A percentile compares a stretch with the other conserved stretches of the same genome.
Evolutionary conservation across 148 eudicot species (phyloP).

Genomic region (Oxyria digyna): DNA sequence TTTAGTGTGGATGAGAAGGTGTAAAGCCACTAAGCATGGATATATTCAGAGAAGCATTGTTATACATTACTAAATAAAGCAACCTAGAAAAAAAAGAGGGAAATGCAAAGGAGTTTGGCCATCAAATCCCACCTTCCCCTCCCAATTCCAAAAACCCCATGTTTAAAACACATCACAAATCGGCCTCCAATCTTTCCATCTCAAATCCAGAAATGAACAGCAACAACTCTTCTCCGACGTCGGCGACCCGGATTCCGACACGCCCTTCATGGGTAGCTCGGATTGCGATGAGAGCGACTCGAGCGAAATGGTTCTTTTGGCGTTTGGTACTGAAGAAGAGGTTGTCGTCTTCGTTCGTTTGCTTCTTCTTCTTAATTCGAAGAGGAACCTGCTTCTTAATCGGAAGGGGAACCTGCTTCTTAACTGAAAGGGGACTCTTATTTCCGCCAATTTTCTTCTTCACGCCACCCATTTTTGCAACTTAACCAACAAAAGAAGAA

Average conservation of each 20-base stretch:
- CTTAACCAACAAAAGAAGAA: neutral
- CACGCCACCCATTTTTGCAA: conserved; percentile 19
- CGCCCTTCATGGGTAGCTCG: conserved; percentile 37
- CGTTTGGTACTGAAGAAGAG: conserved; percentile 14
- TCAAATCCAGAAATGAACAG: neutral
- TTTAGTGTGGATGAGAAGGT: no score
- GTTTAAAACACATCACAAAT: neutral
- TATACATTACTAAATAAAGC: neutral
- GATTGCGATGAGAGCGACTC: conserved; percentile 60
- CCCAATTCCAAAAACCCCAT: conserved; percentile 8
- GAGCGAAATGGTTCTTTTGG: conserved; percentile 57
- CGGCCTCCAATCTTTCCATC: neutral
- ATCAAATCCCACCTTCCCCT: conserved; percentile 48
- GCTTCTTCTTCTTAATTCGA: conserved; percentile 27
- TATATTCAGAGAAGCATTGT: neutral
- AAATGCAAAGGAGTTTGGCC: conserved; percentile 8
- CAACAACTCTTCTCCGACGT: no score
- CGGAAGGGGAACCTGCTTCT: no score
- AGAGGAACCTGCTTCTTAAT: no score
- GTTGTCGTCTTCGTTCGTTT: conserved; percentile 10
- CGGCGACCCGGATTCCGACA: neutral
- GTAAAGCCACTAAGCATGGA: neutral
- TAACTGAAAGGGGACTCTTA: conserved; percentile 13
- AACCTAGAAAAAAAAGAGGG: neutral
- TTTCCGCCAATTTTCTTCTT: conserved; percentile 25